phyloP scores from a whole-genome alignment of 208 protist species.

The Trypanosoma brucei region DNA sequence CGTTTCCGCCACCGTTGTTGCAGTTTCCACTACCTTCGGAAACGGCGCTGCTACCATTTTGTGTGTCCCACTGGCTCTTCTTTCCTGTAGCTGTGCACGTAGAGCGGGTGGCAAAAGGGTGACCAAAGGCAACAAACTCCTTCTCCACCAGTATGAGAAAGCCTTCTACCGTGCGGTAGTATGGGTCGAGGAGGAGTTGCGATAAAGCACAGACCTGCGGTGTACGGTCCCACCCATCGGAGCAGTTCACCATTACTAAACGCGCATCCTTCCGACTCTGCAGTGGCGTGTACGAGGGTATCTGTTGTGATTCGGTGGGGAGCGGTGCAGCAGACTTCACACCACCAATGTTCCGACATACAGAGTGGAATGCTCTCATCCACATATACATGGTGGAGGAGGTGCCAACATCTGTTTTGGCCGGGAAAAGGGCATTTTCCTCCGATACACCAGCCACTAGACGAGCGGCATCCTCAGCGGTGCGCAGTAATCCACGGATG shows the following conservation, averaged over 20 bases:
- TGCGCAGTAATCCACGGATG: slow-evolving; percentile 33
- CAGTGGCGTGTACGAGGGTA: slow-evolving; percentile 15
- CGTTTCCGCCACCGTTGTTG: background rate
- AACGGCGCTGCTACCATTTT: too few species aligned
- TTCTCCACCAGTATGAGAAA: slow-evolving; percentile 91
- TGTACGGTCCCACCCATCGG: slow-evolving; percentile 97
- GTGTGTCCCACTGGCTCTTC: background rate
- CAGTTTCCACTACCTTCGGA: too few species aligned
- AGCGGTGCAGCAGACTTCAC: background rate
- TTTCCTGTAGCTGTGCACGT: slow-evolving; percentile 3
- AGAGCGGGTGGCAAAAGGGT: slow-evolving; percentile 78
- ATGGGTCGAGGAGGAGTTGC: slow-evolving; percentile 91
- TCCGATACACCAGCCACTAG: slow-evolving; percentile 40
- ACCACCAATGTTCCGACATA: background rate
- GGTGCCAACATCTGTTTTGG: background rate
- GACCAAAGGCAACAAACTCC: slow-evolving; percentile 93
- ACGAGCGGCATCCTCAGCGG: slow-evolving; percentile 37
- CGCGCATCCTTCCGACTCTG: slow-evolving; percentile 13
- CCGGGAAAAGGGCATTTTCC: slow-evolving; percentile 38
- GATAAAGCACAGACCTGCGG: slow-evolving; percentile 80
- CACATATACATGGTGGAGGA: slow-evolving; percentile 22
- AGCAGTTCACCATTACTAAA: slow-evolving; percentile 35
- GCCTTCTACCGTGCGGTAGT: slow-evolving; percentile 83
- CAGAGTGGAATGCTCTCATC: slow-evolving; percentile 19
- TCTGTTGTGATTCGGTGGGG: background rate